These are phyloP conservation scores for Pyrus communis DNA, from an alignment of 306 rosid species.

Conservation along the genomic window DNA sequence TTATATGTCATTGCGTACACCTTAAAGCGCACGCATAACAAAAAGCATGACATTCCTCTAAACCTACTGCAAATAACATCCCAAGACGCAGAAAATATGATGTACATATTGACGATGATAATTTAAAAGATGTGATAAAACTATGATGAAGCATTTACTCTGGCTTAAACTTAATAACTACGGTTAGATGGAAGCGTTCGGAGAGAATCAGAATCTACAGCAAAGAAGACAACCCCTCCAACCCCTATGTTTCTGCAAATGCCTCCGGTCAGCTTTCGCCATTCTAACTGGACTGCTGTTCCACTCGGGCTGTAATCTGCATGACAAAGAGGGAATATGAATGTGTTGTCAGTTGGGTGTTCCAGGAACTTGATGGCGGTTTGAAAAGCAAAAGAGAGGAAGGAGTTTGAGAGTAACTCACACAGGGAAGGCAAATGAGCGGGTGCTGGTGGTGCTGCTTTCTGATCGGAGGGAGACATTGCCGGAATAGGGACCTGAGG, in stretches of 20 bases:
- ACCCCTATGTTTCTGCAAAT: constrained; percentile 38
- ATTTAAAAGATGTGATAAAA: neutral
- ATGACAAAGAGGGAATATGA: constrained; percentile 5
- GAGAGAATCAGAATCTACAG: constrained; percentile 69
- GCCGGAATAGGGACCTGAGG: constrained; percentile 72
- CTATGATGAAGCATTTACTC: neutral
- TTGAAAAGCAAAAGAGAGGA: neutral
- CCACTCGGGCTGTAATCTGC: constrained; percentile 83
- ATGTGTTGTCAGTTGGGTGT: neutral
- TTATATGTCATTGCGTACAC: constrained; percentile 3
- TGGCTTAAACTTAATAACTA: constrained; percentile 30
- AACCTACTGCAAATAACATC: constrained; percentile 39
- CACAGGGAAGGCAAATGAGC: constrained; percentile 94
- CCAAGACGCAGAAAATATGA: constrained; percentile 9
- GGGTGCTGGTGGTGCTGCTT: constrained; percentile 93
- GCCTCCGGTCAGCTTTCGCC: constrained; percentile 64
- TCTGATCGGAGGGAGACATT: constrained; percentile 87
- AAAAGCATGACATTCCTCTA: constrained; percentile 16
- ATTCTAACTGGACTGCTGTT: constrained; percentile 81
- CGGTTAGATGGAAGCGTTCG: constrained; percentile 3
- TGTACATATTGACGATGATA: constrained; percentile 20
- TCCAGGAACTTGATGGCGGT: neutral
- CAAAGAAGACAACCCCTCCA: constrained; percentile 71
- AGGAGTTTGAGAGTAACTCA: constrained; percentile 4
- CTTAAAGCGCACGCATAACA: neutral